Conservation (phyloP, 306 rosid genomes). For the Trifolium fragiferum region DNA sequence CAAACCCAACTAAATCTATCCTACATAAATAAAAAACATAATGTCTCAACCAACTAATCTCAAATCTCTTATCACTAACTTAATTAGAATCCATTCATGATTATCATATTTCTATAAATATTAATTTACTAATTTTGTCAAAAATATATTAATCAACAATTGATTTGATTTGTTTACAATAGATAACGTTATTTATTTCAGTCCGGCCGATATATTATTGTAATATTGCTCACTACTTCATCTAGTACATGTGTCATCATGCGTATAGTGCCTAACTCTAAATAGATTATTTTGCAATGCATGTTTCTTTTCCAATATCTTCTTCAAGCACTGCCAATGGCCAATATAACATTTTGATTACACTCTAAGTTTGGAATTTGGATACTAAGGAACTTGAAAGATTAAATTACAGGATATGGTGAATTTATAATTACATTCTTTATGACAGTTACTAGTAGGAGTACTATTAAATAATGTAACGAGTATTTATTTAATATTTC, state of each 20-base stretch:
- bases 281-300: constrained; percentile 20
- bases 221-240: not conserved
- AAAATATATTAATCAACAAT: not conserved
- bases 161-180: not conserved
- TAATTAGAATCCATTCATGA: no score
- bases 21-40: no score
- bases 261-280: constrained; percentile 5
- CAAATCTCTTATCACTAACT: no score
- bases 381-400: not conserved
- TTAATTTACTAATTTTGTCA: no score
- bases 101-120: no score
- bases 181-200: not conserved
- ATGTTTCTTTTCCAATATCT: constrained; percentile 8
- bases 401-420: not conserved
- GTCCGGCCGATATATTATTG: no score
- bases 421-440: not conserved
- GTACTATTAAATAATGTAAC: no score
- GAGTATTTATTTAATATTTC: not conserved
- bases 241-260: not conserved
- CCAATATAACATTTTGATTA: constrained; percentile 28
- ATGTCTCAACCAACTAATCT: no score
- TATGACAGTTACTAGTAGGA: not conserved
- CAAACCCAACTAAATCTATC: no score
- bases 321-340: constrained; percentile 6
- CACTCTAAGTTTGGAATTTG: constrained; percentile 21